Evolutionary conservation across 352 stramenopile genomes (phyloP).

Genomic region (Phytophthora sp.): DNA sequence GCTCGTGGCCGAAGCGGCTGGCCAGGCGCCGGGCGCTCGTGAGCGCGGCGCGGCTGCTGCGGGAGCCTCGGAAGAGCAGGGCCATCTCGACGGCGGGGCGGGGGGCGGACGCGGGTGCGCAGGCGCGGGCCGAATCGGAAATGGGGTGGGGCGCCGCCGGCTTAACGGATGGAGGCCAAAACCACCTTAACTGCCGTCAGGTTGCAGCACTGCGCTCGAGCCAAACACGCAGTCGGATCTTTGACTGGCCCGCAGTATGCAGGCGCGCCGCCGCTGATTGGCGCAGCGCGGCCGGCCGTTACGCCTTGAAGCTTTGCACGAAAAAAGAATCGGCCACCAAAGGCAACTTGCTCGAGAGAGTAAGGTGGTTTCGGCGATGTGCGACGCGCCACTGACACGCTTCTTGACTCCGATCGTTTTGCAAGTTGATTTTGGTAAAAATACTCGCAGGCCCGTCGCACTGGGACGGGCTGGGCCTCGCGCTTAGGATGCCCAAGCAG

Average conservation of each 20-base stretch:
- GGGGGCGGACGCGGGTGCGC: slow-evolving; percentile 20
- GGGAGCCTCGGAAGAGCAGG: slow-evolving; percentile 36
- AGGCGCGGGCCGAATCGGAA: slow-evolving; percentile 29
- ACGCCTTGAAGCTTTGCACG: slow-evolving; percentile 25
- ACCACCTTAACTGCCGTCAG: slow-evolving; percentile 3
- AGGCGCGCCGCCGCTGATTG: slow-evolving; percentile 23
- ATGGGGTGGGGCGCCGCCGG: slow-evolving; percentile 10
- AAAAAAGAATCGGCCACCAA: slow-evolving; percentile 34
- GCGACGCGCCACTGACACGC: slow-evolving; percentile 8
- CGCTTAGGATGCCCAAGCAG: not conserved
- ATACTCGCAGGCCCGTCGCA: slow-evolving; percentile 3
- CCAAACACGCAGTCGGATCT: slow-evolving; percentile 21
- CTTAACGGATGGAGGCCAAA: slow-evolving; percentile 28
- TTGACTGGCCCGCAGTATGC: slow-evolving; percentile 25
- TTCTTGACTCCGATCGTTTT: slow-evolving; percentile 12
- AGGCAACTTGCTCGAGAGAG: slow-evolving; percentile 9
- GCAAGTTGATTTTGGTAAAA: slow-evolving; percentile 13
- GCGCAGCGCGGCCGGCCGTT: slow-evolving; percentile 29
- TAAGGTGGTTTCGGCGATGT: slow-evolving; percentile 17
- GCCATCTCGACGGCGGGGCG: slow-evolving; percentile 19
- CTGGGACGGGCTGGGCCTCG: slow-evolving; percentile 9
- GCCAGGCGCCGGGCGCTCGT: slow-evolving; percentile 36
- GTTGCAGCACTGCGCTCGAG: not conserved
- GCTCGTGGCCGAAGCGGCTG: slow-evolving; percentile 71
- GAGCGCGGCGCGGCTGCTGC: slow-evolving; percentile 21